Base-by-base conservation (phyloP, 495 filamentous ascomycete species). In the Xylaria longipes region DNA sequence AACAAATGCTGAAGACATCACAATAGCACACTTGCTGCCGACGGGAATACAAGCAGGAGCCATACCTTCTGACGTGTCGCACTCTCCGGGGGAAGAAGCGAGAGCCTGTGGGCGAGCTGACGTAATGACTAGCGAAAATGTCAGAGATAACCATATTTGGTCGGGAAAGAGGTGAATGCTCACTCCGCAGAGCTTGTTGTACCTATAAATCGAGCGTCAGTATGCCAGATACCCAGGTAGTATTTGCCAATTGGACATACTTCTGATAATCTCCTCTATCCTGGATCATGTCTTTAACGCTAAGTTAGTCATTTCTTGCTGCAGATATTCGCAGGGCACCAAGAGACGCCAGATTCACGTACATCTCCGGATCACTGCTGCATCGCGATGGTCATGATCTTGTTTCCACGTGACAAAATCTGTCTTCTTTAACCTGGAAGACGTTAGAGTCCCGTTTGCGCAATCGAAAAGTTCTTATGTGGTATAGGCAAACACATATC, bases 401-500 rank as follows among this genome's bases (percentile, higher is more conserved):
- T 90, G 90, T 83, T 94, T 94, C 86, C 95, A 98, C 78, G 91
- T 95, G 74, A 94, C 90, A 83, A 99, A 96, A 82, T 99, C 94
- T 81, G 97, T 94, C 84, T 98, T 99, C 69, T 90, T 89, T 79
- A 98, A 91, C 45, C 70, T 72, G 33, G 6, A 15, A 56, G 31
- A 45, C 17, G 64, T 72, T n/a, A 76, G 93, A 33, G 88, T 79
- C 85, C 88, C 31, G 31, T 60, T 37, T 6, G 8, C 20, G n/a
- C 29, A 22, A 60, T 37, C 33, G 8, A 60, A 31, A 29, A 15
- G 27, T 5, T 31, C 52, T 31, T 25, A 39, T 45, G 35, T 37
- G 14, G 17, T 25, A 14, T n/a, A n/a, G n/a, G n/a, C n/a, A 29
- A 64, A 20, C 37, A 48, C 22, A 57, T 41, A 54, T 58, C 37